Conservation (phyloP, 345 rosid species). For the Populus pruinosa region DNA sequence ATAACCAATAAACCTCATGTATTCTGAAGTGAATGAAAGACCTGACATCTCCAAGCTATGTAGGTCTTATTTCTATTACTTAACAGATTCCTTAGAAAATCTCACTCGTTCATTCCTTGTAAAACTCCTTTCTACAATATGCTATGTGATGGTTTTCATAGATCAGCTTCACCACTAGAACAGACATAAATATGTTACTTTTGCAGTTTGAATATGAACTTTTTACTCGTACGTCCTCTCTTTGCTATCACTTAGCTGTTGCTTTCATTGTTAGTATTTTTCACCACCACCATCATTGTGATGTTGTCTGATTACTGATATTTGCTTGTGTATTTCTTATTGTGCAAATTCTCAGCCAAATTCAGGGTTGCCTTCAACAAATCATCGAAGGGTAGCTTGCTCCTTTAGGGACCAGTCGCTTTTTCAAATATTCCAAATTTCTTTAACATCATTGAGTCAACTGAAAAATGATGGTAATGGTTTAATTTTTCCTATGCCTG, state of each 20-base stretch:
- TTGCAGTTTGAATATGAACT: neutral
- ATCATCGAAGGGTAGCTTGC: conserved; percentile 90
- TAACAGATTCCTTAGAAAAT: neutral
- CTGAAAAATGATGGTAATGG: conserved; percentile 87
- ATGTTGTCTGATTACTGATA: conserved; percentile 21
- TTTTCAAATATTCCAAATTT: conserved; percentile 88
- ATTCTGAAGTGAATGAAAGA: neutral
- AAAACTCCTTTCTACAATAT: neutral
- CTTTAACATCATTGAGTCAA: conserved; percentile 79
- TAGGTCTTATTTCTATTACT: neutral
- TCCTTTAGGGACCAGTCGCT: conserved; percentile 91
- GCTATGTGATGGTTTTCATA: neutral
- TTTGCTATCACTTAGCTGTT: neutral
- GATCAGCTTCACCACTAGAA: neutral
- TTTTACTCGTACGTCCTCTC: neutral
- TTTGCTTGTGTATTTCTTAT: conserved; percentile 20
- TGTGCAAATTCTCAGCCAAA: conserved; percentile 51
- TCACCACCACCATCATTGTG: neutral
- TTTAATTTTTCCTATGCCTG: neutral
- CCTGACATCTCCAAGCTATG: neutral
- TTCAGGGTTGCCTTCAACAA: conserved; percentile 74
- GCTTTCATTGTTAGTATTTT: neutral
- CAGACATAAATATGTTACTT: neutral
- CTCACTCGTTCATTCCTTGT: neutral
- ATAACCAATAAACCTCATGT: neutral